Percentiles rank a stretch among this genome's conserved stretches.
Conservation (phyloP, 345 rosid species). For the Capsella bursapastoris region DNA sequence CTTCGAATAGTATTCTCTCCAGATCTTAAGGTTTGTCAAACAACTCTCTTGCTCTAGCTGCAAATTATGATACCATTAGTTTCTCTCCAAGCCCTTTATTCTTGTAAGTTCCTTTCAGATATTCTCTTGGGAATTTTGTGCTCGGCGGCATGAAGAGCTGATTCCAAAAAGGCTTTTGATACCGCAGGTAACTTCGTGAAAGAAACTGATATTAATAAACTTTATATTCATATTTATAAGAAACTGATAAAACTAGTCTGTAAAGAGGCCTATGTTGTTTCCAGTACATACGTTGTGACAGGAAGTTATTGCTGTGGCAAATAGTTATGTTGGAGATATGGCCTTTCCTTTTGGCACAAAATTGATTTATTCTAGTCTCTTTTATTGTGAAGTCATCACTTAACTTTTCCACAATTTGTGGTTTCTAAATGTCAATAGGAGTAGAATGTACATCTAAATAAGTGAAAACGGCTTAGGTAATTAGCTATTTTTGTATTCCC, state of each 20-base stretch:
- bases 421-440: neutral
- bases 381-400: neutral
- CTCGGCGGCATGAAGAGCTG: slow-evolving; percentile 97
- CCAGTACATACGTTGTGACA: neutral
- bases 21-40: slow-evolving; percentile 74
- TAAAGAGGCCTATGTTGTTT: neutral
- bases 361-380: neutral
- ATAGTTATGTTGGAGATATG: neutral
- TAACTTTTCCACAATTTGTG: neutral
- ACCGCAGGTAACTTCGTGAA: slow-evolving; percentile 74
- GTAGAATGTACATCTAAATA: slow-evolving; percentile 2
- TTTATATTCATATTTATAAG: neutral
- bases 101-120: slow-evolving; percentile 55
- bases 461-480: neutral
- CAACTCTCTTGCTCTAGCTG: slow-evolving; percentile 5
- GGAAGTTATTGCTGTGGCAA: slow-evolving; percentile 2
- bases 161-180: slow-evolving; percentile 88
- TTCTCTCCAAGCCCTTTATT: slow-evolving; percentile 22
- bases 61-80: neutral
- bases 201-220: neutral
- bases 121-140: slow-evolving; percentile 98
- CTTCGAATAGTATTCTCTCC: slow-evolving; percentile 93
- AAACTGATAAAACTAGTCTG: slow-evolving; percentile 2
- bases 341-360: neutral
- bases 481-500: slow-evolving; percentile 1